Base-by-base conservation (phyloP, 2,329 filamentous ascomycete species). In the Phoma sp. region DNA sequence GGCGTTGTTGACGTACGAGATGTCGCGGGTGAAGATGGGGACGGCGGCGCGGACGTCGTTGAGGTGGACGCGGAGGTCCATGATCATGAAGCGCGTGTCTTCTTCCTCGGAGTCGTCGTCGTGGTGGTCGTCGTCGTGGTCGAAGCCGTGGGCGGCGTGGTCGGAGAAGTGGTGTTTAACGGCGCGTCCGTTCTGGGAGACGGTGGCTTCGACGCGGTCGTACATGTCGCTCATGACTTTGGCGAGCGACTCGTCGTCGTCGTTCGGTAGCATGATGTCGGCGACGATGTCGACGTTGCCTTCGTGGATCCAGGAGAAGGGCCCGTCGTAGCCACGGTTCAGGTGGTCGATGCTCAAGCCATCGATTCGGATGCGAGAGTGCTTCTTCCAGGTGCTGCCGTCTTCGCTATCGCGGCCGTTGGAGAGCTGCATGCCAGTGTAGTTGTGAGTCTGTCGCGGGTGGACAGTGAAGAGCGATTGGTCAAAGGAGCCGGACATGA, bases 151-250 rank as follows among this genome's bases (percentile, higher is more conserved):
- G 6, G 65, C 60, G 54, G 67, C 68, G 65, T 69, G 72, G 32
- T 75, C 68, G 9, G 69, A 69, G 50, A 69, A 71, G 49, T 74
- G 67, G 45, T 74, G 66, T n/a, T 69, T 74, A 9, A 54, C 33
- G 5, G 45, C 51, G 60, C 90, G 87, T 23, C 87, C 85, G 69
- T 92, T 92, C 21, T 89, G 87, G 1, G 88, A 92, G 18, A 98
- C 92, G 0, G 92, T 92, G 36, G 95, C 92, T 76, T 99, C 95
- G 70, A 99, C 85, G 57, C 92, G 90, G 73, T 98, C 93, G 75
- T 98, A 98, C 67, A 99, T 93, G 71, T 97, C 93, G n/a, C 90
- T 88, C 84, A 99, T 90, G 38, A 97, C 92, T 73, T 97, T 97
- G 20, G 89, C 89, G 50, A 99, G 88, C 59, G 93, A 91, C 58